Evolutionary conservation across 441 rosid genomes (phyloP).

Genomic region (Syzygium syzygioides): DNA sequence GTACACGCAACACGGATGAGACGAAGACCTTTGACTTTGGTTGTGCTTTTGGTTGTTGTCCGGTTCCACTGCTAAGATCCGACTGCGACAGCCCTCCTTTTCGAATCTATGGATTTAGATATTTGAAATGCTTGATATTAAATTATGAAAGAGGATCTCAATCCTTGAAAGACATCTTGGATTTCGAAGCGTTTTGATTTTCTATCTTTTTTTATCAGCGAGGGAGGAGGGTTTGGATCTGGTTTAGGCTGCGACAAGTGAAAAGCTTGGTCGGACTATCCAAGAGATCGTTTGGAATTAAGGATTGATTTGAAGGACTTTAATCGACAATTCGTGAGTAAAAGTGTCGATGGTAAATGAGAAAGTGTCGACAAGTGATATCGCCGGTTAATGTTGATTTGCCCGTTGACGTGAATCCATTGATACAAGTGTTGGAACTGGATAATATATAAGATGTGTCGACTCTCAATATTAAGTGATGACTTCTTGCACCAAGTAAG

Average conservation of each 20-base stretch:
- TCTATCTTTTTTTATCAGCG: rapidly evolving
- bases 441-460: background rate
- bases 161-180: background rate
- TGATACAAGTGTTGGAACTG: background rate
- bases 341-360: background rate
- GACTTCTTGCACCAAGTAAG: background rate
- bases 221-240: background rate
- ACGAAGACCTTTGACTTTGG: background rate
- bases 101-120: background rate
- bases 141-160: background rate
- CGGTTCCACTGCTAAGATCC: background rate
- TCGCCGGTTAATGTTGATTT: background rate
- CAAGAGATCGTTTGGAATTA: background rate
- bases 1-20: background rate
- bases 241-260: background rate
- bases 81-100: background rate
- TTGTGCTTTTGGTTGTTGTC: background rate
- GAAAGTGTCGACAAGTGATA: background rate
- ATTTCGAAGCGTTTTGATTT: background rate
- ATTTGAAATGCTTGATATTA: background rate
- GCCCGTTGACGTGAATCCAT: too few species aligned
- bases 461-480: background rate
- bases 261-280: rapidly evolving
- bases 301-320: rapidly evolving
- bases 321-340: background rate